phyloP scores from a whole-genome alignment of 1,139 yeast genomes.

The Pichia sp. region DNA sequence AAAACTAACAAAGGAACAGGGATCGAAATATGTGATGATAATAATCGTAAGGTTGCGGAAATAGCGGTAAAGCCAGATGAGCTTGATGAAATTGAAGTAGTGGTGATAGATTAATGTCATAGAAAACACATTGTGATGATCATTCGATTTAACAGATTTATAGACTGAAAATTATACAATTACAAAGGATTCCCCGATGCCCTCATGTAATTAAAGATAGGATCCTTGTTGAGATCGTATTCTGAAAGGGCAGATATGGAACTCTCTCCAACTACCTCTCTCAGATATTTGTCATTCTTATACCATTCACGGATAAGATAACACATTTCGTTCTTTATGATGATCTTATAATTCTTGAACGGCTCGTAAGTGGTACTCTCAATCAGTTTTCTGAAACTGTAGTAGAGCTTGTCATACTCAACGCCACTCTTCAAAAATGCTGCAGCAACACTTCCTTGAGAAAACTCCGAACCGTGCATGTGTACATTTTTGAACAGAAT shows the following conservation, averaged over 20 bases:
- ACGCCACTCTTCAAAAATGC: conserved; percentile 75
- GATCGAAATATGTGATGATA: too few relatives aligned
- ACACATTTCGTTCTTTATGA: conserved; percentile 40
- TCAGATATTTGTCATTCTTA: conserved; percentile 49
- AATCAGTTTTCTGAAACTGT: conserved; percentile 57
- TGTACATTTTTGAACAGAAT: conserved; percentile 34
- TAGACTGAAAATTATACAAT: too few relatives aligned
- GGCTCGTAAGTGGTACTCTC: conserved; percentile 54
- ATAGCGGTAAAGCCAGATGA: too few relatives aligned
- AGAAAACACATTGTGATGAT: too few relatives aligned
- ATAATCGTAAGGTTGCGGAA: too few relatives aligned
- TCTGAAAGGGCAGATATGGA: conserved; percentile 30
- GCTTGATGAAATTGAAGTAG: too few relatives aligned
- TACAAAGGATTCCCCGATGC: conserved; percentile 23
- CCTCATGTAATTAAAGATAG: conserved; percentile 35
- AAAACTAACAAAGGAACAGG: too few relatives aligned
- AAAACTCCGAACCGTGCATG: conserved; percentile 28
- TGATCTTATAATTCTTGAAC: conserved; percentile 36
- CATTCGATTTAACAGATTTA: too few relatives aligned
- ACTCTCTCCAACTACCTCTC: conserved; percentile 41
- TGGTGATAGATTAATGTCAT: too few relatives aligned
- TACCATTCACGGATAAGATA: conserved; percentile 64
- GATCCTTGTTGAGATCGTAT: conserved; percentile 41
- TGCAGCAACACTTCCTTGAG: conserved; percentile 52
- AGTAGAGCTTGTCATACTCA: conserved; percentile 60